phyloP scores from a whole-genome alignment of 352 stramenopile species.

The Phytopythium aichiense region DNA sequence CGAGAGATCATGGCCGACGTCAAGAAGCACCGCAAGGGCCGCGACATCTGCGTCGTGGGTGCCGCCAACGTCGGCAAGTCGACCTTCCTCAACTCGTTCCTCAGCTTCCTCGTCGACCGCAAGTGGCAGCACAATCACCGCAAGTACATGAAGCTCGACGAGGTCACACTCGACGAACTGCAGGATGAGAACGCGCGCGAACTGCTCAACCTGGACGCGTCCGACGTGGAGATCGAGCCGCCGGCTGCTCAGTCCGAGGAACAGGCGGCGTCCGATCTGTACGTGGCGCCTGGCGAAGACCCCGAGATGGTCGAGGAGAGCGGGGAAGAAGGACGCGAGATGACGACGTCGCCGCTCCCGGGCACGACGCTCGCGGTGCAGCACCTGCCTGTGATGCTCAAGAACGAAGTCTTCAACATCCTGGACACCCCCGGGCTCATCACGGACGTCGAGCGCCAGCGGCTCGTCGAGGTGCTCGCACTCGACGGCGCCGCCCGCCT shows the following conservation, averaged over 20 bases:
- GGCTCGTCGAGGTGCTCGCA: constrained; percentile 76
- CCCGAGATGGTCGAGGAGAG: constrained; percentile 66
- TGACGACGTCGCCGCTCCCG: constrained; percentile 89
- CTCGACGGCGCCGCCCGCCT: constrained; percentile 57
- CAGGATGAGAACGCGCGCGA: constrained; percentile 34
- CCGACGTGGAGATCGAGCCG: constrained; percentile 16
- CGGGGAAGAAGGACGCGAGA: constrained; percentile 54
- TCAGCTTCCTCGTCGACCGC: constrained; percentile 74
- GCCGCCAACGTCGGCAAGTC: constrained; percentile 92
- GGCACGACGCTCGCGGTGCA: constrained; percentile 88
- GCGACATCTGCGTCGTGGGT: constrained; percentile 89
- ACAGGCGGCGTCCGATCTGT: constrained; percentile 18
- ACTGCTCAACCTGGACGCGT: constrained; percentile 54
- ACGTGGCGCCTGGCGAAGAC: constrained; percentile 53
- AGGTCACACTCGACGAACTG: constrained; percentile 53
- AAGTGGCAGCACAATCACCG: constrained; percentile 86
- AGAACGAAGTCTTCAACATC: constrained; percentile 81
- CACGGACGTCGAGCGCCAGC: constrained; percentile 69
- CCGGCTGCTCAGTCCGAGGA: not conserved
- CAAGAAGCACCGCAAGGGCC: constrained; percentile 64
- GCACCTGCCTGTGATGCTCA: constrained; percentile 70
- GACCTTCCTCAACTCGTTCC: constrained; percentile 90
- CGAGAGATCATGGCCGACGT: constrained; percentile 83
- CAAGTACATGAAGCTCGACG: constrained; percentile 78
- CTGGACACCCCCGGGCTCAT: constrained; percentile 80